Evolutionary conservation across 2,329 filamentous ascomycete genomes (phyloP).

Genomic region (Phyllosticta ampelicida): DNA sequence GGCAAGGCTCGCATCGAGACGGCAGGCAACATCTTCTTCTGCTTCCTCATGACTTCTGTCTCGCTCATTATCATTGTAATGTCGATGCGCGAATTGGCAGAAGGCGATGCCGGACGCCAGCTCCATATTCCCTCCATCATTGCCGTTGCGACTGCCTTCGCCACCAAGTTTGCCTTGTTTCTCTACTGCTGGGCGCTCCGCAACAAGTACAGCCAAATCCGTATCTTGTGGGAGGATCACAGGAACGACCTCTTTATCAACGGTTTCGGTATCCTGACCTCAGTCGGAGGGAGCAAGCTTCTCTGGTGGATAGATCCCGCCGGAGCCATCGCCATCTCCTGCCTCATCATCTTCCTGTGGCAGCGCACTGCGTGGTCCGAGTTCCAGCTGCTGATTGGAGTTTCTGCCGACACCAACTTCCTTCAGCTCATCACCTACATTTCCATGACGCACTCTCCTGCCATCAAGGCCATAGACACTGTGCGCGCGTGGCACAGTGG

Average conservation of each 20-base stretch:
- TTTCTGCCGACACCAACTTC: conserved; percentile 72
- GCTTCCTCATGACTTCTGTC: conserved; percentile 88
- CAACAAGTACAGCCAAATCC: conserved; percentile 82
- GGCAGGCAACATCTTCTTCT: conserved; percentile 91
- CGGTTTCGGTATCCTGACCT: conserved; percentile 81
- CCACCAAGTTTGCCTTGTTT: conserved; percentile 73
- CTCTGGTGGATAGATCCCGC: conserved; percentile 92
- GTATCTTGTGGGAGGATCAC: conserved; percentile 93
- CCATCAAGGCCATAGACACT: conserved; percentile 81
- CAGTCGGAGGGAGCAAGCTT: conserved; percentile 80
- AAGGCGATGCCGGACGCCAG: conserved; percentile 34
- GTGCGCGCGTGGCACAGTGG: conserved; percentile 90
- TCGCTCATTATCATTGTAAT: conserved; percentile 89
- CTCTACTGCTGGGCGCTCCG: conserved; percentile 86
- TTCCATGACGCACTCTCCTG: conserved; percentile 69
- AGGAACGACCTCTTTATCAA: conserved; percentile 97
- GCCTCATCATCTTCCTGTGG: conserved; percentile 73
- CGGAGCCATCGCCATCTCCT: conserved; percentile 75
- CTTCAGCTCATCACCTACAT: conserved; percentile 95
- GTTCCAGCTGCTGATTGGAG: conserved; percentile 84
- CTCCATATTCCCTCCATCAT: conserved; percentile 80
- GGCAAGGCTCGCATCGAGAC: conserved; percentile 93
- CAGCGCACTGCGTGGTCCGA: conserved; percentile 74
- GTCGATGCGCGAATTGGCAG: conserved; percentile 59
- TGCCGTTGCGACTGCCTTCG: conserved; percentile 73